Evolutionary conservation across 129 eudicot species (phyloP), one percentile per base, ranked within the genome.

Genomic region (Escallonia herrerae): DNA sequence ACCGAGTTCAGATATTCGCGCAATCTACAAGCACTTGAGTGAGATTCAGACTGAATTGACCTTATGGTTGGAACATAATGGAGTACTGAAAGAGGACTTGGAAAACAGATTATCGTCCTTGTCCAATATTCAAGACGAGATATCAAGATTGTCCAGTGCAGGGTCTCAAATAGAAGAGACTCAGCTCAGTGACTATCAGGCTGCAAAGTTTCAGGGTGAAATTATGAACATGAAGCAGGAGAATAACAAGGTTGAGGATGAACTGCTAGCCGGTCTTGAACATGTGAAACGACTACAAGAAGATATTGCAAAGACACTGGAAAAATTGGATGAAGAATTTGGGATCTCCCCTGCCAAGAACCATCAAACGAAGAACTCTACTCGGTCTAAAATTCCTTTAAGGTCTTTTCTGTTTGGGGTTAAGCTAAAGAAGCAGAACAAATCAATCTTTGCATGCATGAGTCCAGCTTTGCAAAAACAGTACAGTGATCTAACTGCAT

Each of bases 171-270:
- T 38, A 6, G 78, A 75, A 47, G 77, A 66, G 7, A 54, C 43
- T 4, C 79, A 65, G 65, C 80, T 88, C 5, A 67, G 58, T 70
- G 77, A 70, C 8, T 70, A 77, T 59, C 82, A 86, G 58, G 84
- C 84, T 10, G 95, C 86, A 49, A 86, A 72, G 66, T 90, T 83
- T 70, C 90, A 84, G 48, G 95, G 95, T 11, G 97, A 86, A 67
- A 60, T 90, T 56, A 65, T 66, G 49, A 83, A 86, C 60, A 90
- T 90, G 97, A 83, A 86, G 60, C 86, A 86, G 38, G 90, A 86
- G 63, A 90, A 86, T 42, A 66, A 60, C 43, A 90, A 90, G 61
- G 86, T 86, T 5, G 76, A 82, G 37, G 62, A 77, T 7, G 95
- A 90, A 70, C 74, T 83, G n/a, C 62, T 58, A 64, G 78, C 65